Base-by-base conservation (phyloP, 2,329 filamentous ascomycete genomes). In the Fusarium protoensiforme region DNA sequence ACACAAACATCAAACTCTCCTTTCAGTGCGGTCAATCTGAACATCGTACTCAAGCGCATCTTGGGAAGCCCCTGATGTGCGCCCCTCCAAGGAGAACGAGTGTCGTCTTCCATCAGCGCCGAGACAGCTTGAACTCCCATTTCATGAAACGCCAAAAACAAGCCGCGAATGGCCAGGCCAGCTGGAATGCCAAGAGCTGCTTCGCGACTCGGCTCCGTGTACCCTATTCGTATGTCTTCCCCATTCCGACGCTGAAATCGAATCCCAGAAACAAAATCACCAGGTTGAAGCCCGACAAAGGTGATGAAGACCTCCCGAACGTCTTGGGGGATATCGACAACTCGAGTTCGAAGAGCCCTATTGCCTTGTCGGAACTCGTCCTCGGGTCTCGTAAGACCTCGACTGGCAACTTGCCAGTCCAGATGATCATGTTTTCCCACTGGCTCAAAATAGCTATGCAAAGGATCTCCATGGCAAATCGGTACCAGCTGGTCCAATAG, bases 251-350 rank as follows among this genome's bases (percentile, higher is more conserved):
- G 14, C 5, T 38, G 16, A 38, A 71, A 69, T 22, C 46, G 65
- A 10, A 71, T 35, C 2, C 68, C 68, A 10, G 61, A 71, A 14
- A 69, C 53, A 38, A 68, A 71, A 11, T 14, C 7, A 4, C 58
- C 62, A 16, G 22, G 46, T 7, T 22, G 31, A 3, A 71, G 53
- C 6, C 20, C 20, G 5, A 65, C 58, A 27, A 71, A 66, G 5
- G 48, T 62, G 6, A 71, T 31, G 8, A 63, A 65, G 10, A 71
- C 22, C 2, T 35, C 13, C 11, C 57, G 13, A 8, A 61, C 13
- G 18, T 54, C 22, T 13, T 1, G 5, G 2, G 61, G 59, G 22
- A 69, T 57, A 10, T 61, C 22, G n/a, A 58, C 33, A 39, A 51
- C 48, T 14, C 68, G 53, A 24, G 24, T 53, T 18, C 65, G 65